These are phyloP conservation scores for Dendrocalamus latiflorus DNA, from an alignment of 202 grass and related monocot species.

Conservation along the genomic window DNA sequence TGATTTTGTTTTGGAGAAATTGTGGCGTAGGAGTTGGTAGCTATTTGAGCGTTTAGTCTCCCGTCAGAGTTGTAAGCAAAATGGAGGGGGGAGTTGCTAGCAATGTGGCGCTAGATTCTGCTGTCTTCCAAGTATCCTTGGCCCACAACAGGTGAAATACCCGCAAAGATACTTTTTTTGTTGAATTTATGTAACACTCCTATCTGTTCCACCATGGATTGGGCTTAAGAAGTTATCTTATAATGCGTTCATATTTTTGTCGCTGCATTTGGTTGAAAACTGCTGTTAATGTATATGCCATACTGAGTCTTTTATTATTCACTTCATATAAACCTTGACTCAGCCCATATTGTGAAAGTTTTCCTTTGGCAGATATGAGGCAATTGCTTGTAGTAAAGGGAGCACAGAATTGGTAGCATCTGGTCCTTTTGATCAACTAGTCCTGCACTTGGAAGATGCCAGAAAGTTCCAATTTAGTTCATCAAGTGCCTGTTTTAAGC, in stretches of 20 bases:
- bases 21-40: background rate
- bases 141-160: constrained; percentile 58
- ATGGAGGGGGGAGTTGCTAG: constrained; percentile 50
- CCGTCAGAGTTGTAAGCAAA: background rate
- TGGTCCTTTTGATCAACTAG: constrained; percentile 70
- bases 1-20: constrained; percentile 16
- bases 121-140: constrained; percentile 62
- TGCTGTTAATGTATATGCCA: background rate
- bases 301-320: background rate
- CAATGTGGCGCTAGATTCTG: constrained; percentile 63
- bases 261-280: background rate
- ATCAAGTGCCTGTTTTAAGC: constrained; percentile 60
- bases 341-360: background rate
- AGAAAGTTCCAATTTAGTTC: constrained; percentile 50
- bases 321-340: background rate
- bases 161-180: background rate
- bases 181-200: constrained; percentile 9
- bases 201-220: background rate
- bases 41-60: background rate
- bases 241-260: background rate
- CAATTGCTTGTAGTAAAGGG: constrained; percentile 59
- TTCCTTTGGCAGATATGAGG: constrained; percentile 62
- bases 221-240: background rate
- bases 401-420: constrained; percentile 55
- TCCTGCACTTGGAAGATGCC: constrained; percentile 71